Evolutionary conservation across 2,329 filamentous ascomycete species (phyloP).

Genomic region (Cladosporium sp.): DNA sequence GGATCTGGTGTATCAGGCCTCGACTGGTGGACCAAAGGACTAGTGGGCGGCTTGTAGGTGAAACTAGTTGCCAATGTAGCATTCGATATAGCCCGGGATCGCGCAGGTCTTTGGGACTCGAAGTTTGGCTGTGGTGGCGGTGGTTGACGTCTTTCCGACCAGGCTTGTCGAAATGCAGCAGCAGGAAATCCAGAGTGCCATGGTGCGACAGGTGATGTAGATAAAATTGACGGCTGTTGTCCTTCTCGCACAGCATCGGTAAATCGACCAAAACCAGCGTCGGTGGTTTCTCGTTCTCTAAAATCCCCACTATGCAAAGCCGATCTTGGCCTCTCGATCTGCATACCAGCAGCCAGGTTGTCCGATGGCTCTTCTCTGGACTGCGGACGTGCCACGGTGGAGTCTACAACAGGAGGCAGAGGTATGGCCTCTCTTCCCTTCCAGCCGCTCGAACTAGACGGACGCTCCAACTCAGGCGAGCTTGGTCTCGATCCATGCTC

Average conservation of each 20-base stretch:
- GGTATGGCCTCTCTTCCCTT: constrained; percentile 52
- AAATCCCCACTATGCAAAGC: constrained; percentile 65
- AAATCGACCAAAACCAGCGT: constrained; percentile 24
- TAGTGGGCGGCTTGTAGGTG: constrained; percentile 83
- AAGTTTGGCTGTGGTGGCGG: constrained; percentile 20
- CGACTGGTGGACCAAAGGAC: constrained; percentile 72
- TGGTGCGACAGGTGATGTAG: constrained; percentile 58
- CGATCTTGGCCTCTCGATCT: constrained; percentile 81
- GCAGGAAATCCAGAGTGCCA: constrained; percentile 54
- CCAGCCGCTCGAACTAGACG: constrained; percentile 33
- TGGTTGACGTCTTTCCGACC: constrained; percentile 21
- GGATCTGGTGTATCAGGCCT: constrained; percentile 37
- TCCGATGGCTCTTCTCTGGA: constrained; percentile 28
- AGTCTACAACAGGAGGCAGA: constrained; percentile 10
- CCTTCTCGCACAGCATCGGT: constrained; percentile 23
- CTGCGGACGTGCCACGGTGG: constrained; percentile 22
- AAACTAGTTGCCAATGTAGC: constrained; percentile 78
- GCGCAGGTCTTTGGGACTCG: constrained; percentile 43
- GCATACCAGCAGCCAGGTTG: constrained; percentile 40
- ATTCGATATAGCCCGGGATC: constrained; percentile 46
- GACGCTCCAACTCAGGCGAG: constrained; percentile 29
- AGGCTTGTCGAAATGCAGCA: constrained; percentile 35
- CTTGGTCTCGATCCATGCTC: constrained; percentile 29
- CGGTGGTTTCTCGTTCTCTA: constrained; percentile 45
- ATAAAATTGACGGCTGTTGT: constrained; percentile 28